Conservation (phyloP, 2,329 filamentous ascomycete genomes). For the Fonsecaea erecta region DNA sequence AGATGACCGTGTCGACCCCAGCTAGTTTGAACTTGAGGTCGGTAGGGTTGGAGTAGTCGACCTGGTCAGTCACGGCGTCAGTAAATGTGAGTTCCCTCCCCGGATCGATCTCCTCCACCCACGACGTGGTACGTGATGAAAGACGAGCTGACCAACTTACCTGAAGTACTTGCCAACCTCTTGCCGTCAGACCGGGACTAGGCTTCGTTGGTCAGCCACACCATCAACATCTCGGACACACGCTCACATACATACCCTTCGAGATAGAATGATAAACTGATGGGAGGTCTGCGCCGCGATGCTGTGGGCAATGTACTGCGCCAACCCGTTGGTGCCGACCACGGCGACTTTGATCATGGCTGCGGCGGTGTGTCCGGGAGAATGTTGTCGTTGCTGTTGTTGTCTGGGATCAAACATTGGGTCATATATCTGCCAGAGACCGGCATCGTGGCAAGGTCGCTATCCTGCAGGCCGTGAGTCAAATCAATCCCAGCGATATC, state of each 20-base stretch:
- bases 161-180: conserved; percentile 66
- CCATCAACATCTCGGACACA: not conserved
- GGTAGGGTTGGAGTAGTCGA: conserved; percentile 67
- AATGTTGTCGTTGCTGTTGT: too few relatives aligned
- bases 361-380: conserved; percentile 21
- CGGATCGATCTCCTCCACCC: not conserved
- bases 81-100: not conserved
- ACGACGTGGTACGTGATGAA: not conserved
- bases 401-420: conserved; percentile 18
- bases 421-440: conserved; percentile 20
- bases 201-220: conserved; percentile 38
- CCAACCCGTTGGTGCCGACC: conserved; percentile 65
- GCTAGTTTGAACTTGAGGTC: conserved; percentile 68
- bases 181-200: conserved; percentile 45
- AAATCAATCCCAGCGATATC: conserved; percentile 18
- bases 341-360: conserved; percentile 65
- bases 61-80: conserved; percentile 38
- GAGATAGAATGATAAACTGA: conserved; percentile 71
- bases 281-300: conserved; percentile 67
- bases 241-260: conserved; percentile 43
- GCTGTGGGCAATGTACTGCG: conserved; percentile 61
- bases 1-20: conserved; percentile 75
- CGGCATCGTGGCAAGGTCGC: conserved; percentile 20
- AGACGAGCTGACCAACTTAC: conserved; percentile 11
- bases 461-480: conserved; percentile 21